Evolutionary conservation across 495 filamentous ascomycete genomes (phyloP), one percentile per base, ranked within the genome.

Genomic region (Immersiella caudata): DNA sequence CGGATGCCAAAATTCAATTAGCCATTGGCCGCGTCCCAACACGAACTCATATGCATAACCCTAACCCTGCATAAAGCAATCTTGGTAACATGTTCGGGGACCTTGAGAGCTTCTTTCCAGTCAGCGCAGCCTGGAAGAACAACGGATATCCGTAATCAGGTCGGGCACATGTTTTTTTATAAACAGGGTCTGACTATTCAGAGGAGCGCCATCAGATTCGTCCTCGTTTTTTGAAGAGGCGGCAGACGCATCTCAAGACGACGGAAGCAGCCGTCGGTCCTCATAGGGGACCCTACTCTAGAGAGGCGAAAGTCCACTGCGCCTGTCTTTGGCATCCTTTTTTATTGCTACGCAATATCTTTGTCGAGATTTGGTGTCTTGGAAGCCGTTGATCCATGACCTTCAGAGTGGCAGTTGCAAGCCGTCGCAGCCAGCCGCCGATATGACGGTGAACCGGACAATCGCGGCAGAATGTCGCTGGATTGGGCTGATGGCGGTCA

Each of bases 31-130:
- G 40, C 40, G 40, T 46, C 40, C 40, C 14, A 12, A 72, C 71
- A 67, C 70, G 70, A 65, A 40, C 40, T 74, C 71, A 67, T 55
- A n/a, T 55, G 52, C 52, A 26, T 57, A 57, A 57, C 54, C 54
- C 54, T 57, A 57, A 57, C 54, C 54, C 54, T 25, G 9, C 14
- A 36, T 54, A 27, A 12, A 1, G 12, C 18, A 9, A 18, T 25
- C 54, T 25, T 14, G 26, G 18, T 18, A 24, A 14, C 51, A 20
- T 20, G 51, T 20, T 54, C 4, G 3, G 29, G 3, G 29, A 8
- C 29, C 29, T 33, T 8, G 4, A 33, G 29, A 8, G 8, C 29
- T 33, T 33, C 4, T 8, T 33, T 33, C 29, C 29, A 33, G 8
- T n/a, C n/a, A n/a, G n/a, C n/a, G n/a, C n/a, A n/a, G n/a, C n/a